Conservation (phyloP, 257 asterid species). For the Forsythia suspensa region DNA sequence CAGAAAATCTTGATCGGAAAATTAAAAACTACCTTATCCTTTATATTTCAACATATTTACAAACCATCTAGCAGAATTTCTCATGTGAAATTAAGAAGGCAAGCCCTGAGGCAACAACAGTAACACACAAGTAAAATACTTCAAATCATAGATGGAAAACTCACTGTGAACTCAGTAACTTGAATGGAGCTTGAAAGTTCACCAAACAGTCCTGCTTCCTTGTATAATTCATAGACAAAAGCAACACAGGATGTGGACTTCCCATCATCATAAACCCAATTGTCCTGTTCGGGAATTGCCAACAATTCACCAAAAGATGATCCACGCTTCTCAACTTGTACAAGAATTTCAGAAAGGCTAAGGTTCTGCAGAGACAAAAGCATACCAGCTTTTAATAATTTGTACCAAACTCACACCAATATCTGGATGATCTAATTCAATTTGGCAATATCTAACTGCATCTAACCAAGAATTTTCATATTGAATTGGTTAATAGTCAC, state of each 20-base stretch:
- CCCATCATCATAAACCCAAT: conserved; percentile 85
- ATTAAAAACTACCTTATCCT: no score
- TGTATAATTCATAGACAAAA: conserved; percentile 81
- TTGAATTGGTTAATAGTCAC: background rate
- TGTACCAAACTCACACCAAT: background rate
- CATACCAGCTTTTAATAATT: background rate
- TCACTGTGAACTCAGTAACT: conserved; percentile 93
- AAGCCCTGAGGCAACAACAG: background rate
- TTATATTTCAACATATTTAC: no score
- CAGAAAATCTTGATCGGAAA: background rate
- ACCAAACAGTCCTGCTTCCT: conserved; percentile 87
- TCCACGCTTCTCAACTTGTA: conserved; percentile 83
- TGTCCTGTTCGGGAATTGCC: conserved; percentile 84
- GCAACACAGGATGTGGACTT: conserved; percentile 93
- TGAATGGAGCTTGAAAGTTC: conserved; percentile 62
- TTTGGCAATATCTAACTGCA: background rate
- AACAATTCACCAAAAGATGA: conserved; percentile 79
- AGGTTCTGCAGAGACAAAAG: conserved; percentile 51
- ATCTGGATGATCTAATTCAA: background rate
- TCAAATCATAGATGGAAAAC: conserved; percentile 22
- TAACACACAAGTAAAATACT: background rate
- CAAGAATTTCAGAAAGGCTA: conserved; percentile 72
- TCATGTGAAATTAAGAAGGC: background rate
- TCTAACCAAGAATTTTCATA: background rate
- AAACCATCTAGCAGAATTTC: background rate